Evolutionary conservation across 1,139 yeast genomes (phyloP).

Genomic region (Saccharomyces hybrid): DNA sequence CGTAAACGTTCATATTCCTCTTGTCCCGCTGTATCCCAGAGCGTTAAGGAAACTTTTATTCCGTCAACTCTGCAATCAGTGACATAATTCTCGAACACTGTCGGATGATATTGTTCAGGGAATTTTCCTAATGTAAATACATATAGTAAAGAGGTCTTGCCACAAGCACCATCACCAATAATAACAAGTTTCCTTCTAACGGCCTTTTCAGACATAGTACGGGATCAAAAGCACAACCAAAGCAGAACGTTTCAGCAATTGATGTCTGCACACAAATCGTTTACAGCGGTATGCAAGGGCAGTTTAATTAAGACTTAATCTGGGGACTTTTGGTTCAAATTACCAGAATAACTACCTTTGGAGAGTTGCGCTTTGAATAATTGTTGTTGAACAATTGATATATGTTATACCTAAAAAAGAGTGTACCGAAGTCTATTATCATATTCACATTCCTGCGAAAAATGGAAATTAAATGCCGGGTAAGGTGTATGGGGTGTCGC

Average conservation of each 20-base stretch:
- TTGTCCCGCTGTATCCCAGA: conserved; percentile 98
- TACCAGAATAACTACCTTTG: background rate
- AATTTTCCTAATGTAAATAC: conserved; percentile 83
- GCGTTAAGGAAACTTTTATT: conserved; percentile 76
- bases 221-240: background rate
- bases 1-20: conserved; percentile 77
- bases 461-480: background rate
- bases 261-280: background rate
- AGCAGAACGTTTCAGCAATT: background rate
- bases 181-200: conserved; percentile 76
- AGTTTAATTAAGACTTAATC: background rate
- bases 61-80: conserved; percentile 92
- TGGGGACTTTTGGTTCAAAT: background rate
- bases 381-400: background rate
- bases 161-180: conserved; percentile 95
- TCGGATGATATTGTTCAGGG: conserved; percentile 82
- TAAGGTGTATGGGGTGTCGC: background rate
- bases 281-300: background rate
- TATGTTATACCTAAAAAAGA: background rate
- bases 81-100: conserved; percentile 91
- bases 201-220: conserved; percentile 29
- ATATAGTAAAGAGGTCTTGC: conserved; percentile 83
- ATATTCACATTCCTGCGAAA: background rate
- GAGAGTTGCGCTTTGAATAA: background rate
- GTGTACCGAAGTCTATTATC: background rate